phyloP scores from a whole-genome alignment of 2,329 filamentous ascomycete genomes.

The Penicillium olsonii region DNA sequence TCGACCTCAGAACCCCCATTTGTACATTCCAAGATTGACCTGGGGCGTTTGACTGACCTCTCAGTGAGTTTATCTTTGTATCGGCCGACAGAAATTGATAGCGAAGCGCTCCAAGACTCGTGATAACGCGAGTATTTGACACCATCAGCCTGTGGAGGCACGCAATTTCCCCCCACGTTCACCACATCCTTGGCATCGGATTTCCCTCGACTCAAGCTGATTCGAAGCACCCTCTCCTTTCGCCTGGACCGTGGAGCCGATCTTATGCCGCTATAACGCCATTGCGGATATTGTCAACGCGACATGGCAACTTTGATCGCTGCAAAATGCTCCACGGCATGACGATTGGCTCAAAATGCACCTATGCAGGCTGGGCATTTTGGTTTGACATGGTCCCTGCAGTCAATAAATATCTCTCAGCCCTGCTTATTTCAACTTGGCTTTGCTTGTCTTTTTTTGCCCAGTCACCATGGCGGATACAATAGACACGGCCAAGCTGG shows the following conservation, averaged over 20 bases:
- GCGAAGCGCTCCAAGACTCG: not conserved
- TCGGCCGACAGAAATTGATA: constrained; percentile 5
- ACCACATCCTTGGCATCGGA: not conserved
- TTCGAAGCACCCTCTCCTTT: not conserved
- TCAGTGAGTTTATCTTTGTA: not conserved
- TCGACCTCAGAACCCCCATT: too few relatives aligned
- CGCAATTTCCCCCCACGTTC: constrained; percentile 4
- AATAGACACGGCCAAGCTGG: constrained; percentile 21
- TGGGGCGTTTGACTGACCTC: not conserved
- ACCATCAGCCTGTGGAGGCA: constrained; percentile 8
- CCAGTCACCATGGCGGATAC: constrained; percentile 18
- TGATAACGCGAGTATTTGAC: constrained; percentile 7
- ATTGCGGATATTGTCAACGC: constrained; percentile 11
- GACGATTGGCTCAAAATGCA: not conserved
- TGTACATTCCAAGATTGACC: too few relatives aligned
- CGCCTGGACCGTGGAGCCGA: too few relatives aligned
- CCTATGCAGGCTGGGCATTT: not conserved
- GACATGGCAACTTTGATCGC: constrained; percentile 4
- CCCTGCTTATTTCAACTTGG: constrained; percentile 3
- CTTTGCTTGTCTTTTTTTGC: constrained; percentile 3
- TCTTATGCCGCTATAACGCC: constrained; percentile 7
- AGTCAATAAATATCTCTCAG: constrained; percentile 12
- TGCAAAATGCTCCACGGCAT: not conserved
- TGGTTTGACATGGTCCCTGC: not conserved
- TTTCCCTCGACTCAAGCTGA: not conserved